Evolutionary conservation across 768 basidiomycete genomes (phyloP), one percentile per base, ranked within the genome.

Genomic region (Epithele typhae): DNA sequence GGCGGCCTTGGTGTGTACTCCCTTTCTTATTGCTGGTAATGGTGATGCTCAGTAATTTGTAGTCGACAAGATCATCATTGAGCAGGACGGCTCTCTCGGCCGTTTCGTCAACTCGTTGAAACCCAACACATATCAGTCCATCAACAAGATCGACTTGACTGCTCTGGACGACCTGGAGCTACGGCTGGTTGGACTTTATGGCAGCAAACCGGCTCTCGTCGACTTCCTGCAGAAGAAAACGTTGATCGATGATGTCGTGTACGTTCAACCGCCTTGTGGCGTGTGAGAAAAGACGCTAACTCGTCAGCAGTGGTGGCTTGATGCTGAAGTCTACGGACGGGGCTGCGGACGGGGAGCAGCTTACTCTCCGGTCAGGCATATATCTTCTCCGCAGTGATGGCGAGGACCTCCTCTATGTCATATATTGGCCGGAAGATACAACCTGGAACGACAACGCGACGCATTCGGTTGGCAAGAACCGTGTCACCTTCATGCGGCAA

Each of bases 21-120:
- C 15, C 6, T 32, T 22, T 17, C 7, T 37, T 4, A 5, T 18
- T 4, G 5, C n/a, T n/a, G n/a, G n/a, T n/a, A n/a, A n/a, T 22
- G 32, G 30, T 11, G 14, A 25, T 5, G n/a, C 37, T 33, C 10
- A 15, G 23, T 22, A 38, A 35, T 2, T 3, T 40, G 15, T 49
- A 80, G 81, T 81, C 32, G 79, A 81, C 53, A 83, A 84, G 56
- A 72, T 83, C 25, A 75, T 83, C 59, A 83, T 84, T 23, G 66
- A 68, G 2, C 77, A 80, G 57, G 30, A 32, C 18, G 63, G 70
- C 2, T 73, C 77, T 3, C 62, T 83, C 11, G 62, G 65, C 48
- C 51, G 63, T 2, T 72, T 82, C 41, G 70, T 78, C 54, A 76
- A 81, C 41, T 57, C 56, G 15, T 37, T 81, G 8, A 66, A 55